phyloP scores from a whole-genome alignment of 75 land plant genomes.

The Selaginella tamariscina region DNA sequence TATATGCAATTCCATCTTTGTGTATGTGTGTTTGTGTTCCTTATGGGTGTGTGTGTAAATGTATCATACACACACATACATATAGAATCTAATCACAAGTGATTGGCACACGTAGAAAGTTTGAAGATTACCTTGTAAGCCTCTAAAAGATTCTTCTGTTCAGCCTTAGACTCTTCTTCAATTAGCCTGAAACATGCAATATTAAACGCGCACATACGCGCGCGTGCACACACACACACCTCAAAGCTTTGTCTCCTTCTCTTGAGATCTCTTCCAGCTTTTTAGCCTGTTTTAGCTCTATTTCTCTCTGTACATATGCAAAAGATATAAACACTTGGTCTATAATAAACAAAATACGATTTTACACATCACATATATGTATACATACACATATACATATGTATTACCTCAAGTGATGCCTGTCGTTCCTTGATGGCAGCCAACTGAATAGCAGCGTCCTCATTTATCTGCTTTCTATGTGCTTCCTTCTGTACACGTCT shows the following conservation, averaged over 20 bases:
- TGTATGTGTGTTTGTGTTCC: too few species aligned
- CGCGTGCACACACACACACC: neutral
- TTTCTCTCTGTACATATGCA: neutral
- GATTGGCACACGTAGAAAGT: too few species aligned
- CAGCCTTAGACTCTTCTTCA: neutral
- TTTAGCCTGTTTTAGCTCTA: neutral
- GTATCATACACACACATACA: too few species aligned
- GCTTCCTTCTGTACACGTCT: neutral
- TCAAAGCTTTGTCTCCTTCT: neutral
- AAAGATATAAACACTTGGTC: neutral
- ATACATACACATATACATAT: too few species aligned
- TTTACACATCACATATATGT: too few species aligned
- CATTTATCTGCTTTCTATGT: neutral
- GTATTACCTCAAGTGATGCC: neutral
- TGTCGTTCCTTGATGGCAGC: neutral
- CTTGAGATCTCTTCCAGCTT: neutral
- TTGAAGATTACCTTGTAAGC: too few species aligned
- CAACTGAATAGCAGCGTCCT: neutral
- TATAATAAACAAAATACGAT: neutral
- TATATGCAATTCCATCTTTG: too few species aligned
- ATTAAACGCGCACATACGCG: neutral
- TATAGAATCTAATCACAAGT: too few species aligned
- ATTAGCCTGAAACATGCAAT: neutral
- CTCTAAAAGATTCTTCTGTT: neutral
- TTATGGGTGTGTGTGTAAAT: too few species aligned